Evolutionary conservation across 805 yeast species (phyloP).

Genomic region (Saccharomycopsis schoenii): DNA sequence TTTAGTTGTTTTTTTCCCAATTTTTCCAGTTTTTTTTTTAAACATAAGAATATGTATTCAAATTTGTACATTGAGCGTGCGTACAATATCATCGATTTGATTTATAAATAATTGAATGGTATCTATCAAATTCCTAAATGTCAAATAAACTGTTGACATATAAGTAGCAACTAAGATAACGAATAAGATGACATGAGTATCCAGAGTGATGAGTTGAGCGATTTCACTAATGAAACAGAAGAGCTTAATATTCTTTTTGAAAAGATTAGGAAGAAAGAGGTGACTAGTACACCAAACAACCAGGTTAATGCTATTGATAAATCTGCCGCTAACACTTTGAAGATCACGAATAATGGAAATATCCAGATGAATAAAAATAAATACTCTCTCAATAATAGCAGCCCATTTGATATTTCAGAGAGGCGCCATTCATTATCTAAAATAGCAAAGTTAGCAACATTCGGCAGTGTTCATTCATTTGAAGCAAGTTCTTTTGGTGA

Average conservation of each 20-base stretch:
- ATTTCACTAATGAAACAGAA: conserved; percentile 16
- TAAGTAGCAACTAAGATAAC: neutral
- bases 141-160: too few relatives aligned
- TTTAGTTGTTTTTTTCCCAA: neutral
- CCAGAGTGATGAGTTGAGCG: conserved; percentile 16
- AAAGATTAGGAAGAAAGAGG: neutral
- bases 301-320: neutral
- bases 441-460: neutral
- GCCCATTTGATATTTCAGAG: neutral
- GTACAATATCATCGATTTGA: neutral
- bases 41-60: too few relatives aligned
- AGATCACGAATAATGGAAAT: neutral
- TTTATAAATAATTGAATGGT: too few relatives aligned
- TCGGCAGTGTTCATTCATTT: conserved; percentile 6
- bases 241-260: conserved; percentile 11
- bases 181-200: conserved; percentile 13
- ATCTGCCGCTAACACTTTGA: neutral
- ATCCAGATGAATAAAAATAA: neutral
- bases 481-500: conserved; percentile 14
- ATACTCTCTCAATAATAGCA: neutral
- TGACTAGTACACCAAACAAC: neutral
- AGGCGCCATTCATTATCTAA: neutral
- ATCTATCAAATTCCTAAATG: too few relatives aligned
- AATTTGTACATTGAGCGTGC: neutral
- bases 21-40: neutral